Conservation (phyloP, 1,284 basidiomycete species). For the Leccinum ponderosum region DNA sequence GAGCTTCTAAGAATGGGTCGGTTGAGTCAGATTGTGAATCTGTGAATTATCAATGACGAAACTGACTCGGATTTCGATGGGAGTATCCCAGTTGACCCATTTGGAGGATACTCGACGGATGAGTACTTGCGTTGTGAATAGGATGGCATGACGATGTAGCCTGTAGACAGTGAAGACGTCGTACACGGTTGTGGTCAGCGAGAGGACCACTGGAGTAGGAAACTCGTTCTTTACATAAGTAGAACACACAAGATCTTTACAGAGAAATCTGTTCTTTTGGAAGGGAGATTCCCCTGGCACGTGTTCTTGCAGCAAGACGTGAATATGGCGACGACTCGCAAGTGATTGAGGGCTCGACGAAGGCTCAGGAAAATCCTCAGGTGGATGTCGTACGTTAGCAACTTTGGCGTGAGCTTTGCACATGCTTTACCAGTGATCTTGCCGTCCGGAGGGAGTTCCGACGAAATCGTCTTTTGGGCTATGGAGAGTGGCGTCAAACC, state of each 20-base stretch:
- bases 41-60: background rate
- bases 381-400: slow-evolving; percentile 56
- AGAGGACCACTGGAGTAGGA: background rate
- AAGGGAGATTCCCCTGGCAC: slow-evolving; percentile 48
- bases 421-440: slow-evolving; percentile 80
- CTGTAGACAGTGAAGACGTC: background rate
- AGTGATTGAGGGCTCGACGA: slow-evolving; percentile 54
- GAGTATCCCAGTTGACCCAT: slow-evolving; percentile 32
- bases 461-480: slow-evolving; percentile 94
- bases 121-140: slow-evolving; percentile 28
- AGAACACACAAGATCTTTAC: background rate
- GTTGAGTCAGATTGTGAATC: background rate
- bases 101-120: slow-evolving; percentile 24
- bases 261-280: no score
- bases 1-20: slow-evolving; percentile 16
- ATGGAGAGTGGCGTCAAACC: slow-evolving; percentile 10
- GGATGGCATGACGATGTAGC: slow-evolving; percentile 5
- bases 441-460: slow-evolving; percentile 82
- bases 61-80: slow-evolving; percentile 20
- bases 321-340: slow-evolving; percentile 62
- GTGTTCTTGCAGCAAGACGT: slow-evolving; percentile 86
- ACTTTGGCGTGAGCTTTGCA: slow-evolving; percentile 84
- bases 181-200: background rate
- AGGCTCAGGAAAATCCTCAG: slow-evolving; percentile 35
- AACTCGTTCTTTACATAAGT: slow-evolving; percentile 5